Percentiles rank a stretch among this genome's conserved stretches.
Conservation (phyloP, 2,329 filamentous ascomycete species). For the Orbilia blumenaviensis region DNA sequence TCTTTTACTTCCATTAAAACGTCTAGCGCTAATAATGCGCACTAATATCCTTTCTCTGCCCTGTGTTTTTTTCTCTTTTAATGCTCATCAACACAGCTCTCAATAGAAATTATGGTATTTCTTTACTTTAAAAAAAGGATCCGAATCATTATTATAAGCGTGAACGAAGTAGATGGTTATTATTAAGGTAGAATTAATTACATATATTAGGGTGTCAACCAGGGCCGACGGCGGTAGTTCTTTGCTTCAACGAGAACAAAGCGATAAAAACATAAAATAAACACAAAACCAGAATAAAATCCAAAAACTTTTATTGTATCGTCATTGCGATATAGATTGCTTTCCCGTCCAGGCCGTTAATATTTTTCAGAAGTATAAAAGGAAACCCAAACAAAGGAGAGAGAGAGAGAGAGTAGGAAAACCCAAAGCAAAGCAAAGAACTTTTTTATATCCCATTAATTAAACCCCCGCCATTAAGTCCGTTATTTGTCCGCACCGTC, state of each 20-base stretch:
- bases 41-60: no score
- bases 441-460: constrained; percentile 21
- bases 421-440: constrained; percentile 13
- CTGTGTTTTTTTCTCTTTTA: no score
- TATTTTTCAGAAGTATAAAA: constrained; percentile 11
- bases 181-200: constrained; percentile 7
- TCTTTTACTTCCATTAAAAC: no score
- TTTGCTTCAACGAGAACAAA: constrained; percentile 3
- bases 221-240: constrained; percentile 7
- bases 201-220: constrained; percentile 7
- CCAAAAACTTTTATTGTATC: constrained; percentile 35
- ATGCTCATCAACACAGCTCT: no score
- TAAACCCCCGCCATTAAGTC: constrained; percentile 9
- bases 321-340: background rate
- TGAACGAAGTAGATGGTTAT: background rate
- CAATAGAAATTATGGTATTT: no score
- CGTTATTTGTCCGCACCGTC: constrained; percentile 1
- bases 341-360: constrained; percentile 42
- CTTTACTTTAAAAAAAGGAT: background rate
- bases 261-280: background rate
- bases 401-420: no score
- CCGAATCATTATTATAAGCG: background rate
- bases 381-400: background rate
- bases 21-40: no score
- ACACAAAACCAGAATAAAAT: constrained; percentile 28